Conservation (phyloP, 768 basidiomycete species). For the Cystobasidium tubakii region DNA sequence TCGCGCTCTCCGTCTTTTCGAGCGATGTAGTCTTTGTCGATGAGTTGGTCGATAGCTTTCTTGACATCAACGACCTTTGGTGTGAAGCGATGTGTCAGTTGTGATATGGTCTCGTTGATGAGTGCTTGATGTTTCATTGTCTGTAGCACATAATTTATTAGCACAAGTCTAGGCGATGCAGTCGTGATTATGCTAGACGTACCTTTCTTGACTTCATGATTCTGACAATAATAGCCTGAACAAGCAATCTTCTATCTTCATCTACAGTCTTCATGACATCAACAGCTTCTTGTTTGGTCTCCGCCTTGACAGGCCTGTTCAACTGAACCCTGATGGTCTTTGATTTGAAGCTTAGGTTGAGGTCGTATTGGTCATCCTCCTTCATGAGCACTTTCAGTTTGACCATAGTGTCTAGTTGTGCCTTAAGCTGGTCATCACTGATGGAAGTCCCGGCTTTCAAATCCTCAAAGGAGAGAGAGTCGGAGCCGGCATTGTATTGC, state of each 20-base stretch:
- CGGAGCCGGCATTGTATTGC: conserved; percentile 81
- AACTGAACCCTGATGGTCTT: conserved; percentile 46
- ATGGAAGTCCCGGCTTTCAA: conserved; percentile 72
- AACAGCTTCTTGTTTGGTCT: conserved; percentile 79
- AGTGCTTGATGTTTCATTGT: conserved; percentile 87
- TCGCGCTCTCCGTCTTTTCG: conserved; percentile 55
- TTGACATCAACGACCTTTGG: conserved; percentile 96
- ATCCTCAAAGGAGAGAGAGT: conserved; percentile 76
- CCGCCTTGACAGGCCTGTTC: conserved; percentile 78
- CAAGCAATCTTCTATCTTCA: conserved; percentile 92
- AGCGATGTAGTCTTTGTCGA: conserved; percentile 98
- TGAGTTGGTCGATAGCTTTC: conserved; percentile 63
- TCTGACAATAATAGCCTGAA: conserved; percentile 56
- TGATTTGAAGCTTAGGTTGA: conserved; percentile 60
- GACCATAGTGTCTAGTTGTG: conserved; percentile 59
- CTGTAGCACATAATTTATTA: conserved; percentile 43
- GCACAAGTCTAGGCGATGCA: conserved; percentile 1
- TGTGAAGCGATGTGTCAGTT: conserved; percentile 77
- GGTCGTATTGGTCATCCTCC: conserved; percentile 86
- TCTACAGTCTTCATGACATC: conserved; percentile 92
- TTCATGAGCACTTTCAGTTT: conserved; percentile 86
- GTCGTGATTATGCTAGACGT: not conserved
- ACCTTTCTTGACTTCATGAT: conserved; percentile 89
- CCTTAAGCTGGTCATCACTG: conserved; percentile 65
- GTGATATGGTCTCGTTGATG: conserved; percentile 83